These are phyloP conservation scores for Barbarea vulgaris DNA, from an alignment of 345 rosid genomes.

Conservation along the genomic window DNA sequence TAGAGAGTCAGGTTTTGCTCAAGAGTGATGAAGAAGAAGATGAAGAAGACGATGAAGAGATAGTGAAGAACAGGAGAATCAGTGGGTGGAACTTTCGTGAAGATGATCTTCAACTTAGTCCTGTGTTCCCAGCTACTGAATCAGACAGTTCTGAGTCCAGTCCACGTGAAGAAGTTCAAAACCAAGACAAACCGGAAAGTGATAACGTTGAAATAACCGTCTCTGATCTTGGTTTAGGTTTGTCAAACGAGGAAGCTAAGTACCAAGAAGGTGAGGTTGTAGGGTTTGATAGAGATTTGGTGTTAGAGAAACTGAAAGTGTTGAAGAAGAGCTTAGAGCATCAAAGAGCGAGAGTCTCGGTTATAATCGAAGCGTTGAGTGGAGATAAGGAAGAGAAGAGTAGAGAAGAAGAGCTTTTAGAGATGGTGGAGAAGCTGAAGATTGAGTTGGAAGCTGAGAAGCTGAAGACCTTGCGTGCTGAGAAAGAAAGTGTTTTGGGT, in stretches of 20 bases:
- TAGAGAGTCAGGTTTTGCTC: constrained; percentile 34
- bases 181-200: constrained; percentile 7
- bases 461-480: constrained; percentile 33
- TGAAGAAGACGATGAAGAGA: constrained; percentile 41
- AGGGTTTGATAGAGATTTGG: constrained; percentile 34
- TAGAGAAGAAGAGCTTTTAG: constrained; percentile 56
- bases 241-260: constrained; percentile 26
- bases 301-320: constrained; percentile 52
- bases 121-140: constrained; percentile 60
- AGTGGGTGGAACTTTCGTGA: constrained; percentile 92
- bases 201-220: neutral
- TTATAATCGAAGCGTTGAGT: constrained; percentile 56
- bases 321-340: constrained; percentile 71
- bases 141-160: constrained; percentile 32
- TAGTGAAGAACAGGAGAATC: constrained; percentile 67
- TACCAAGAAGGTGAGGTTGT: constrained; percentile 23
- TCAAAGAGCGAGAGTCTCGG: constrained; percentile 54
- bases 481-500: constrained; percentile 31
- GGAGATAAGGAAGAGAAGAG: constrained; percentile 53
- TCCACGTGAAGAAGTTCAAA: constrained; percentile 22
- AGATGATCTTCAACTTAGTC: constrained; percentile 71
- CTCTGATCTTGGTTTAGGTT: constrained; percentile 11
- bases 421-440: constrained; percentile 50
- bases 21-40: constrained; percentile 18
- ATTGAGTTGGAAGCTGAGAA: constrained; percentile 50